These are phyloP conservation scores for Diaporthe vaccinii DNA, from an alignment of 2,329 filamentous ascomycete genomes.

Conservation along the genomic window DNA sequence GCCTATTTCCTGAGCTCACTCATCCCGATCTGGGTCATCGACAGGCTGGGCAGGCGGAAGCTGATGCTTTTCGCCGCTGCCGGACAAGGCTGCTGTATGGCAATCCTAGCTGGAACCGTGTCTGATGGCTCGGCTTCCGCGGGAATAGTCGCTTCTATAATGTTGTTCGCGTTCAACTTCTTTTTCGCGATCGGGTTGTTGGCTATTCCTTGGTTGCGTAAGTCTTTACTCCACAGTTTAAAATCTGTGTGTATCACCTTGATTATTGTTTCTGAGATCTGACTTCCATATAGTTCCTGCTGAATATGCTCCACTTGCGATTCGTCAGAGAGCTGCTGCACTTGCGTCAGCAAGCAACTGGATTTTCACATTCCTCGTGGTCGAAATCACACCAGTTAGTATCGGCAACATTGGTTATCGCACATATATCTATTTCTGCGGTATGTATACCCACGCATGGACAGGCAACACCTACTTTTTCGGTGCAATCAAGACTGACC, in stretches of 20 bases:
- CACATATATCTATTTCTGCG: conserved; percentile 37
- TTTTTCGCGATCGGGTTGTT: conserved; percentile 49
- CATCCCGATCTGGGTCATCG: conserved; percentile 72
- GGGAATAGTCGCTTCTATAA: conserved; percentile 46
- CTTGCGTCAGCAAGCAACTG: conserved; percentile 54
- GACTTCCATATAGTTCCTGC: conserved; percentile 51
- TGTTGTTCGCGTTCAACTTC: conserved; percentile 47
- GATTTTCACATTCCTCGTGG: conserved; percentile 44
- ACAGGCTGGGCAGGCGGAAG: conserved; percentile 66
- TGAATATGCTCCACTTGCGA: conserved; percentile 57
- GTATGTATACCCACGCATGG: not conserved
- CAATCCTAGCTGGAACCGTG: conserved; percentile 46
- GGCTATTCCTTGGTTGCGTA: conserved; percentile 47
- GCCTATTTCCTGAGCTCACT: conserved; percentile 69
- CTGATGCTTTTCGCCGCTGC: conserved; percentile 47
- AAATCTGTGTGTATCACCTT: not conserved
- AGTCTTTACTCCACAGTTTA: not conserved
- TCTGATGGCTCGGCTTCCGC: conserved; percentile 43
- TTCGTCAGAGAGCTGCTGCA: conserved; percentile 54
- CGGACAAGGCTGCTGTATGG: conserved; percentile 46
- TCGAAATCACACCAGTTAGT: conserved; percentile 41
- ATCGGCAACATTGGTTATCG: conserved; percentile 41
- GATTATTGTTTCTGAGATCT: not conserved
- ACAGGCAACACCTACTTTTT: not conserved
- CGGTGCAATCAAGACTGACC: not conserved